Evolutionary conservation across 2,329 filamentous ascomycete genomes (phyloP).

Genomic region (Calonectria fujianensis): DNA sequence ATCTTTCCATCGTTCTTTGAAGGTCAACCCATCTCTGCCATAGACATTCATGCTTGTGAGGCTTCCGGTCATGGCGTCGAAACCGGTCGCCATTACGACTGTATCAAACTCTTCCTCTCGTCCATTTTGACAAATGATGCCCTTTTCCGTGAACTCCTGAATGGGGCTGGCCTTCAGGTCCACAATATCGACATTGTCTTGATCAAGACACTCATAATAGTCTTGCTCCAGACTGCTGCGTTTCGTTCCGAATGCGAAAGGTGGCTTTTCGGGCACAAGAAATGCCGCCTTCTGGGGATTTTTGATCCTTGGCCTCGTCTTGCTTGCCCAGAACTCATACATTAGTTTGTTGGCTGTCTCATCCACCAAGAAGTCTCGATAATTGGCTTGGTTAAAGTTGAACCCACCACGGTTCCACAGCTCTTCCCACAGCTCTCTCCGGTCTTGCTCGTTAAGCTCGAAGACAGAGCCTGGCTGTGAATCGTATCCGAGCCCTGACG

Average conservation of each 20-base stretch:
- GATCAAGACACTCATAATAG: slow-evolving; percentile 70
- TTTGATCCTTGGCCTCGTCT: slow-evolving; percentile 65
- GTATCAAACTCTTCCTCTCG: slow-evolving; percentile 51
- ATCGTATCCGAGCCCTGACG: slow-evolving; percentile 38
- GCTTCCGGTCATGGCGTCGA: slow-evolving; percentile 50
- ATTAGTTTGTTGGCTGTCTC: slow-evolving; percentile 64
- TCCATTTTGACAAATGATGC: slow-evolving; percentile 63
- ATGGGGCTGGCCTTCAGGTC: slow-evolving; percentile 67
- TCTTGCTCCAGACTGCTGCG: slow-evolving; percentile 67
- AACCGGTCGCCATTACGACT: slow-evolving; percentile 52
- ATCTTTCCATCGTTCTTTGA: slow-evolving; percentile 44
- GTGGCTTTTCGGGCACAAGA: slow-evolving; percentile 67
- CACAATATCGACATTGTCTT: slow-evolving; percentile 67
- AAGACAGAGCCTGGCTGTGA: slow-evolving; percentile 30
- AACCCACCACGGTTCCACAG: slow-evolving; percentile 69
- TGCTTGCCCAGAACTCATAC: slow-evolving; percentile 70
- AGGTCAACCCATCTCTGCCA: slow-evolving; percentile 41
- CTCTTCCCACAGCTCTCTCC: slow-evolving; percentile 65
- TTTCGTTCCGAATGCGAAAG: slow-evolving; percentile 68
- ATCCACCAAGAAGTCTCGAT: slow-evolving; percentile 66
- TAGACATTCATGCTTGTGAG: slow-evolving; percentile 48
- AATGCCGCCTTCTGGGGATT: slow-evolving; percentile 66
- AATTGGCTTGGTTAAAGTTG: slow-evolving; percentile 66
- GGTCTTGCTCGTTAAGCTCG: slow-evolving; percentile 61
- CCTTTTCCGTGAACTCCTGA: slow-evolving; percentile 60